These are phyloP conservation scores for Lentinula guzmanii DNA, from an alignment of 768 basidiomycete species.

Conservation along the genomic window DNA sequence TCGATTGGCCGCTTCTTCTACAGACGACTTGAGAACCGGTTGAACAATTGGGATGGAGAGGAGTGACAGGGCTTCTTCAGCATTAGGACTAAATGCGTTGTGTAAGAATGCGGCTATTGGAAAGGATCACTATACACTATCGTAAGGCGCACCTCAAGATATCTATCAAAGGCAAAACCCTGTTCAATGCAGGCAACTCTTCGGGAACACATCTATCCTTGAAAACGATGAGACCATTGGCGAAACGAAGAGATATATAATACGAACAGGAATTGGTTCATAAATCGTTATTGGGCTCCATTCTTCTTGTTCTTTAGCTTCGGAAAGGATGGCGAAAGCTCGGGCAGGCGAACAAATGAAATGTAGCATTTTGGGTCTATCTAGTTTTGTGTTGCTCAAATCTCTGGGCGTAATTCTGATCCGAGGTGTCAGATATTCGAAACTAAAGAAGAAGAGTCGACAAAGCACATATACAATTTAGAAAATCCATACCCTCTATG, in stretches of 20 bases:
- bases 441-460: conserved; percentile 35
- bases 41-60: conserved; percentile 39
- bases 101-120: too few species aligned
- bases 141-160: conserved; percentile 56
- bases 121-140: not conserved
- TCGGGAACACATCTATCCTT: conserved; percentile 77
- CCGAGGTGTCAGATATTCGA: conserved; percentile 71
- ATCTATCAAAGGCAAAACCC: conserved; percentile 51
- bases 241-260: not conserved
- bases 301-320: conserved; percentile 42
- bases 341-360: conserved; percentile 82
- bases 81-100: conserved; percentile 62
- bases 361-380: conserved; percentile 53
- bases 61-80: conserved; percentile 71
- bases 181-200: conserved; percentile 62
- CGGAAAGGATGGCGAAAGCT: conserved; percentile 58
- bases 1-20: conserved; percentile 62
- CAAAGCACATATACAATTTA: not conserved
- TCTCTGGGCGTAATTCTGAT: conserved; percentile 69
- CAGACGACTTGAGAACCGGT: conserved; percentile 40
- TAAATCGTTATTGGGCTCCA: conserved; percentile 73
- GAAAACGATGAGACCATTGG: not conserved
- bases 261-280: conserved; percentile 80
- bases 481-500: conserved; percentile 47
- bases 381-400: conserved; percentile 47